Conservation (phyloP, 2,329 filamentous ascomycete species). For the Aureobasidium sp. region DNA sequence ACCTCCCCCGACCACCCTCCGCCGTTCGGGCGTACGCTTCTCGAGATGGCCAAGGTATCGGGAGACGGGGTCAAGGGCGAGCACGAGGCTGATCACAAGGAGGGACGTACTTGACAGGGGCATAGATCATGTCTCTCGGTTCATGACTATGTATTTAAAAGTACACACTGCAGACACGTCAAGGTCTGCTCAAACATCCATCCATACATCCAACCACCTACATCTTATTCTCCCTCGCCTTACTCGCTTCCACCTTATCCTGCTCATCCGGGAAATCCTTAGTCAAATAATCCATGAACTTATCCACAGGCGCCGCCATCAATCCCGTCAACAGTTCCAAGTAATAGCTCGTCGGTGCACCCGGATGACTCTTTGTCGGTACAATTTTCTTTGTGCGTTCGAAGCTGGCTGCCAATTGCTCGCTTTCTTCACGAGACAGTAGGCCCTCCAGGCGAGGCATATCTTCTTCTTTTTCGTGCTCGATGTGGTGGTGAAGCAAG, state of each 20-base stretch:
- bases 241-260: conserved; percentile 24
- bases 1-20: too few species aligned
- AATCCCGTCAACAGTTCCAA: conserved; percentile 17
- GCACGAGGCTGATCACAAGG: too few species aligned
- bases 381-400: conserved; percentile 17
- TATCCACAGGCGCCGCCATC: conserved; percentile 19
- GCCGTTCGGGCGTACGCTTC: too few species aligned
- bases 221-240: conserved; percentile 40
- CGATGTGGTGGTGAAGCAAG: conserved; percentile 17
- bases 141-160: too few species aligned
- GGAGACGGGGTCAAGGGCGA: too few species aligned
- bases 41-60: too few species aligned
- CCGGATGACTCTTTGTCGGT: conserved; percentile 16
- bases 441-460: conserved; percentile 18
- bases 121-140: too few species aligned
- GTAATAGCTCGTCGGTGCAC: conserved; percentile 13
- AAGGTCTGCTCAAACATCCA: too few species aligned
- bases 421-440: conserved; percentile 15
- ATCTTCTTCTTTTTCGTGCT: conserved; percentile 18
- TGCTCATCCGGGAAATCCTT: conserved; percentile 50
- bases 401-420: conserved; percentile 16
- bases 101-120: too few species aligned
- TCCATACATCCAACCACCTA: not conserved
- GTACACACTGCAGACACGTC: too few species aligned
- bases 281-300: conserved; percentile 16